Percentiles rank a stretch among this genome's conserved stretches.
Evolutionary conservation across 139 green algal species (phyloP).

Genomic region (Medakamo hakoo): DNA sequence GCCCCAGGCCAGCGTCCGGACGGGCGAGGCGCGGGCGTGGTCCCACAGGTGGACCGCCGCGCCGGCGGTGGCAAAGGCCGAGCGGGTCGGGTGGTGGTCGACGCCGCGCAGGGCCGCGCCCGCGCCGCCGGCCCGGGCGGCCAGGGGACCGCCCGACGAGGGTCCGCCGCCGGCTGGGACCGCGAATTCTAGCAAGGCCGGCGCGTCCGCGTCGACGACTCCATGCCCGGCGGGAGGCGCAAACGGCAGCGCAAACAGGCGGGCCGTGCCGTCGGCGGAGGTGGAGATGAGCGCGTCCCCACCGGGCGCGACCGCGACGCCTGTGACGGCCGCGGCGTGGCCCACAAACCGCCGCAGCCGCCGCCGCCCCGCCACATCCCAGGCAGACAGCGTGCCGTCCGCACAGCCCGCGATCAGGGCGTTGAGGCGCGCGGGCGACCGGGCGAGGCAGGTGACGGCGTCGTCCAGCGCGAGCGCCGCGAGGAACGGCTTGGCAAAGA

Average conservation of each 20-base stretch:
- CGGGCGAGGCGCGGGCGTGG: conserved; percentile 61
- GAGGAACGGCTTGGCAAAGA: conserved; percentile 97
- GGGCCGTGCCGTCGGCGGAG: conserved; percentile 69
- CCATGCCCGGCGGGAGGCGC: conserved; percentile 55
- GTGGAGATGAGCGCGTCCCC: conserved; percentile 63
- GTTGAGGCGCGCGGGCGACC: conserved; percentile 62
- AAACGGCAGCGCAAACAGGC: conserved; percentile 68
- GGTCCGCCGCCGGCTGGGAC: neutral
- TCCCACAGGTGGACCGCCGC: conserved; percentile 83
- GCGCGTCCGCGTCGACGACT: conserved; percentile 28
- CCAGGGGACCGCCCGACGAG: neutral
- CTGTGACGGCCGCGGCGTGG: conserved; percentile 56
- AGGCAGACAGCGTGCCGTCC: conserved; percentile 54
- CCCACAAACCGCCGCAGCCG: conserved; percentile 52
- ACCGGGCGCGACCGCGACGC: conserved; percentile 57
- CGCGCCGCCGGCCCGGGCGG: neutral
- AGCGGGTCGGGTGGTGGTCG: conserved; percentile 68
- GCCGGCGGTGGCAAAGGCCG: conserved; percentile 73
- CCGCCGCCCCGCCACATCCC: conserved; percentile 64
- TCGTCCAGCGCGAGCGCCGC: conserved; percentile 75
- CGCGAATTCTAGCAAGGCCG: conserved; percentile 52
- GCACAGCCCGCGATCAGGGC: conserved; percentile 49
- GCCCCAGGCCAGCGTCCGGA: conserved; percentile 80
- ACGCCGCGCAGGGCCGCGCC: conserved; percentile 46
- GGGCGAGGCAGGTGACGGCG: conserved; percentile 66